Base-by-base conservation (phyloP, 805 yeast genomes). In the Candida andamanensis region DNA sequence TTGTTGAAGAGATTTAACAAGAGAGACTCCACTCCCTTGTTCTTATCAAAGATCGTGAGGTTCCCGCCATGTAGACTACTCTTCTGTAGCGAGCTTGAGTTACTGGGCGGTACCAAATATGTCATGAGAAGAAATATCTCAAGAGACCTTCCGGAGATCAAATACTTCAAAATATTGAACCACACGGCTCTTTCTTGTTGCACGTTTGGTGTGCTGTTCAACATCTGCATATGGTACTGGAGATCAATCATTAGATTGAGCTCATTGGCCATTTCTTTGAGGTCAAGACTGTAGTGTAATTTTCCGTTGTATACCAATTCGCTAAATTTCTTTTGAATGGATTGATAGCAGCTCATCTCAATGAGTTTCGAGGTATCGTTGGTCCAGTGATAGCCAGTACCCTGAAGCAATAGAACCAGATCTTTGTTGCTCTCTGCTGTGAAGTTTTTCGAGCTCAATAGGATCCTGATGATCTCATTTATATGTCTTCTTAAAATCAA, bases 331-430 rank as follows among this genome's bases (percentile, higher is more conserved):
- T 58, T 49, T 8, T 58, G 50, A 8, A 64, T 50, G 10, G 56
- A 37, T 42, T 64, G 69, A 37, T 64, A 63, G 39, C 71, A 61
- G 17, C 67, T 54, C 37, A 66, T 49, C 37, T 65, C 70, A 17
- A 60, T 42, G 14, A 63, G 43, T 37, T 65, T 65, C 26, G 55
- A 58, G 13, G 66, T 49, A 38, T 66, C 72, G 36, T 60, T 62
- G 30, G 45, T 48, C 72, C 72, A 66, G 37, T 47, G 60, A 41
- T 63, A 66, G 1, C 71, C 72, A 12, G 63, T 56, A 2, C 70
- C 70, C 24, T 63, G 67, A 43, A 61, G 45, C 17, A 65, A 40
- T 30, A 65, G 42, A n/a, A 27, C 28, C 3, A 16, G 16, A 12
- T 35, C 30, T 1, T 25, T 9, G 10, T 14, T 16, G 6, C 23